These are phyloP conservation scores for Trichodelitschia bisporula DNA, from an alignment of 495 filamentous ascomycete genomes.

Conservation along the genomic window DNA sequence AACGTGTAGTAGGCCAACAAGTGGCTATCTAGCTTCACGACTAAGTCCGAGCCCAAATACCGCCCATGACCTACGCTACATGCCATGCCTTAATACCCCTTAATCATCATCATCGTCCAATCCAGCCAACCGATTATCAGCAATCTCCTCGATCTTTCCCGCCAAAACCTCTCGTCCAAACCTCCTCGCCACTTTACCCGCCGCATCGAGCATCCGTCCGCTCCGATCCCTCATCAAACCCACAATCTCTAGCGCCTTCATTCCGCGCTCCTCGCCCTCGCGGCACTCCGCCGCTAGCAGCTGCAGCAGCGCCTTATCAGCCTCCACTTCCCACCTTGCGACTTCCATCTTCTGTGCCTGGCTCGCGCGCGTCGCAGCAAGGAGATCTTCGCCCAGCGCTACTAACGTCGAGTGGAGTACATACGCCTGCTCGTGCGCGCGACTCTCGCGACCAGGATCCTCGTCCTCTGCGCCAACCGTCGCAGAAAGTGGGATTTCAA, in stretches of 20 bases:
- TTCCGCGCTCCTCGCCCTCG: slow-evolving; percentile 74
- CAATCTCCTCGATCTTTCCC: slow-evolving; percentile 68
- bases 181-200: slow-evolving; percentile 56
- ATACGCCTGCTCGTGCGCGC: slow-evolving; percentile 31
- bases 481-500: slow-evolving; percentile 54
- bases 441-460: slow-evolving; percentile 6
- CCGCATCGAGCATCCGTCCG: slow-evolving; percentile 68
- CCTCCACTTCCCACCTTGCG: slow-evolving; percentile 43
- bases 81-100: neutral
- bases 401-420: slow-evolving; percentile 48
- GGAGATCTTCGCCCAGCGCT: slow-evolving; percentile 44
- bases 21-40: too few species aligned
- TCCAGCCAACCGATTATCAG: slow-evolving; percentile 34
- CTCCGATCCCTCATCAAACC: slow-evolving; percentile 49
- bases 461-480: slow-evolving; percentile 15
- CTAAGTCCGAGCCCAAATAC: neutral
- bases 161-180: slow-evolving; percentile 52
- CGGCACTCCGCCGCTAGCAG: slow-evolving; percentile 75
- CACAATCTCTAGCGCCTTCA: slow-evolving; percentile 79
- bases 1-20: too few species aligned
- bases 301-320: slow-evolving; percentile 76
- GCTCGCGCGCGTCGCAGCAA: slow-evolving; percentile 30
- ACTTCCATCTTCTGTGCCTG: slow-evolving; percentile 41
- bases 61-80: neutral
- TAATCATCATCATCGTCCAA: slow-evolving; percentile 23